Evolutionary conservation across 129 eudicot species (phyloP), one percentile per base, ranked within the genome.

Genomic region (Flaveria ramosissima): DNA sequence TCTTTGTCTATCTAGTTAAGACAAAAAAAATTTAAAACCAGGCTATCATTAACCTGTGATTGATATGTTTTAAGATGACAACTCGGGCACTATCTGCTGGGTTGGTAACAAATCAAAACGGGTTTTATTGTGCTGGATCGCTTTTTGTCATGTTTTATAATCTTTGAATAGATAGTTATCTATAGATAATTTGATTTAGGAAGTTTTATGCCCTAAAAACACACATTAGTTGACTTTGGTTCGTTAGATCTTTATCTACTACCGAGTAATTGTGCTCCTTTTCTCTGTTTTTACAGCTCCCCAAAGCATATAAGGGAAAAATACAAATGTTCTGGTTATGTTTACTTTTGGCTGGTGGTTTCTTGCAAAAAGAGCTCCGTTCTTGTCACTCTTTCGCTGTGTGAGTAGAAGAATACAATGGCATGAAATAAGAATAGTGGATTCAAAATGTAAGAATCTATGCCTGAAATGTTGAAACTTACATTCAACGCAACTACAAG

Each of bases 391-490:
- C 77, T 70, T 20, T 46, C 39, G 68, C 72, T 64, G 66, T 53
- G 76, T 16, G 26, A 67, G 66, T 9, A 9, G 68, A 26, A 66
- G 68, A 36, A 36, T 36, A 59, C 50, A 66, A 9, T 20, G 71
- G 61, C 48, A 16, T 42, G 51, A 20, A 16, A 41, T 55, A 56
- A 36, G 63, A 30, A 17, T 17, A 71, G 55, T 21, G 71, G 65
- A 60, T 70, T 71, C 30, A 2, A 41, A 60, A 70, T 71, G 71
- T 59, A 66, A 59, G 13, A 70, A 57, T 59, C 12, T 13, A 5
- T 72, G 72, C 73, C 64, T 43, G 45, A 57, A 60, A 23, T 60
- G 45, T 74, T 52, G 39, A 79, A 71, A 79, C 68, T 16, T 52
- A 43, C 23, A n/a, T 39, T 52, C 17, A 30, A 30, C 39, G 76